These are phyloP conservation scores for Chlamydomonas urium DNA, from an alignment of 139 green algal species.

Conservation along the genomic window DNA sequence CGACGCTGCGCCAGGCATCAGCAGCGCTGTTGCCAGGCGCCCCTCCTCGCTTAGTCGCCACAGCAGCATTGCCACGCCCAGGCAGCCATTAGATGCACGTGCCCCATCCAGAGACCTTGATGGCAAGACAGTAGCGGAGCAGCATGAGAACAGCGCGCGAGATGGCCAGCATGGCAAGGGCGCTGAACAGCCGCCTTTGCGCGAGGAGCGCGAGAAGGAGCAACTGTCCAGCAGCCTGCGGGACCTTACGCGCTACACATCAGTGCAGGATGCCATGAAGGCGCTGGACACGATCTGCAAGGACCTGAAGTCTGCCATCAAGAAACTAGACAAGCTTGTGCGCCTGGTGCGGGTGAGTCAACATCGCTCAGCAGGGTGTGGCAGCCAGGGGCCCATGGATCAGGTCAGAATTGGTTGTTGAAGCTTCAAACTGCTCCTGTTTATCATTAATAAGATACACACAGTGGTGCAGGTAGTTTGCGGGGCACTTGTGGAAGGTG, in stretches of 20 bases:
- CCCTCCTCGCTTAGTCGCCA: background rate
- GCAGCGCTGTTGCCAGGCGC: background rate
- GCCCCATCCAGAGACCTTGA: background rate
- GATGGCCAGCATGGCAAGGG: background rate
- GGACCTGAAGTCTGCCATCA: slow-evolving; percentile 47
- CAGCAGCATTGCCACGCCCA: background rate
- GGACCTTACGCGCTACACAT: slow-evolving; percentile 37
- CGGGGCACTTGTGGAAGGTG: too few relatives aligned
- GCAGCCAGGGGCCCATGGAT: too few relatives aligned
- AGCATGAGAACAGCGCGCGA: background rate
- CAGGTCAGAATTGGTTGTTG: too few relatives aligned
- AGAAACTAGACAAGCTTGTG: slow-evolving; percentile 54
- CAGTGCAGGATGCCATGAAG: slow-evolving; percentile 47
- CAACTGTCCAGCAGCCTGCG: slow-evolving; percentile 36
- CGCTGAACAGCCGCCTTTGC: background rate
- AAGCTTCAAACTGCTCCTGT: too few relatives aligned
- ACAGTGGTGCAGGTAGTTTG: too few relatives aligned
- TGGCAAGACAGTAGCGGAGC: background rate
- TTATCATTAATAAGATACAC: too few relatives aligned
- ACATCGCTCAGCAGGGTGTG: too few relatives aligned
- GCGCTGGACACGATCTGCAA: slow-evolving; percentile 31
- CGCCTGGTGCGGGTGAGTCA: background rate
- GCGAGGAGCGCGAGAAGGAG: slow-evolving; percentile 35
- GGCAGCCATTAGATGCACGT: background rate
- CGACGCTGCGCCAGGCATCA: background rate